Conservation (phyloP, 805 yeast species). For the Kuraishia cidri region DNA sequence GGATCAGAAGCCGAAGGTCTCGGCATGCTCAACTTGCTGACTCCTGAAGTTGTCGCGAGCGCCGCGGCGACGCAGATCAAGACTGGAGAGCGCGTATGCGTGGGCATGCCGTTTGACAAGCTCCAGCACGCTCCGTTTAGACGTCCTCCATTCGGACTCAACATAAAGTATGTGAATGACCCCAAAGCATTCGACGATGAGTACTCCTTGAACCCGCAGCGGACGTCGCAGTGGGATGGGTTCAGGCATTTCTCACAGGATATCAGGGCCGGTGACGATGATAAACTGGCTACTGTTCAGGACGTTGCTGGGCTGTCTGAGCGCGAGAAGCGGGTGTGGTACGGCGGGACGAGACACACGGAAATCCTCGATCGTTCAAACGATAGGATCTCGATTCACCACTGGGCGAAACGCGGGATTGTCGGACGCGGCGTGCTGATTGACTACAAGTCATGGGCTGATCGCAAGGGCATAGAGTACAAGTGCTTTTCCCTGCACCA, state of each 20-base stretch:
- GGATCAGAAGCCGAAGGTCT: slow-evolving; percentile 7
- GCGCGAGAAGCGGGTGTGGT: slow-evolving; percentile 5
- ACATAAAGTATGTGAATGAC: slow-evolving; percentile 4
- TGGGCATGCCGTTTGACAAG: slow-evolving; percentile 8
- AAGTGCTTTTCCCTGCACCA: slow-evolving; percentile 13
- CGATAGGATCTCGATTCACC: slow-evolving; percentile 7
- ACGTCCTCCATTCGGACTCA: slow-evolving; percentile 3
- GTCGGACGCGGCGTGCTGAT: slow-evolving; percentile 23
- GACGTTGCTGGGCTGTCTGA: slow-evolving; percentile 7
- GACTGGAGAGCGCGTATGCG: slow-evolving; percentile 7
- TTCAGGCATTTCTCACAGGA: slow-evolving; percentile 17
- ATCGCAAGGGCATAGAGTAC: slow-evolving; percentile 14
- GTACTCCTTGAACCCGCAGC: slow-evolving; percentile 15
- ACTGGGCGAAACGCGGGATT: slow-evolving; percentile 18
- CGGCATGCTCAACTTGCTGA: slow-evolving; percentile 7
- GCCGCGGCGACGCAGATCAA: slow-evolving; percentile 7
- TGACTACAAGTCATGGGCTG: slow-evolving; percentile 20
- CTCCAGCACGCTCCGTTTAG: slow-evolving; percentile 6
- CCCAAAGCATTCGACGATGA: slow-evolving; percentile 13
- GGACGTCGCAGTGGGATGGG: slow-evolving; percentile 20
- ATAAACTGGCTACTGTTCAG: slow-evolving; percentile 12
- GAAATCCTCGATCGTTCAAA: slow-evolving; percentile 5
- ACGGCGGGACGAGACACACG: slow-evolving; percentile 6
- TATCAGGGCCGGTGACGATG: slow-evolving; percentile 9
- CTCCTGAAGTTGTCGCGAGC: slow-evolving; percentile 5